Evolutionary conservation across 768 basidiomycete genomes (phyloP).

Genomic region (Polyporus arcularius): DNA sequence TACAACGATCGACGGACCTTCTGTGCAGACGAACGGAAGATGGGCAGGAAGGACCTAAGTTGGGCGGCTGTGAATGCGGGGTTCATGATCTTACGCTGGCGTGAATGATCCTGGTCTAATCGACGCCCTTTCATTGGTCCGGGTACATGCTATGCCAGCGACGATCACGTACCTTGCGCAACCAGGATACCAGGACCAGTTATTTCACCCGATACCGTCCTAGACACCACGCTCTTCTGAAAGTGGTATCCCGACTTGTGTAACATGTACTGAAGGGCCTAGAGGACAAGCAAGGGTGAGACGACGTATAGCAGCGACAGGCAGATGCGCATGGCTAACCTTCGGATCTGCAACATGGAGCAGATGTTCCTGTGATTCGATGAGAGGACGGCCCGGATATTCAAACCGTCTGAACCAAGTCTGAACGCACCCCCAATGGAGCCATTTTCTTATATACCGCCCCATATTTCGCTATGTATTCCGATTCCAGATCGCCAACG

Average conservation of each 20-base stretch:
- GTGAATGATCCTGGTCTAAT: slow-evolving; percentile 23
- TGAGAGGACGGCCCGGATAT: background rate
- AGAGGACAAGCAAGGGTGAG: background rate
- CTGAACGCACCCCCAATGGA: slow-evolving; percentile 22
- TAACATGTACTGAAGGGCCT: slow-evolving; percentile 32
- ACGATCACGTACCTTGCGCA: slow-evolving; percentile 16
- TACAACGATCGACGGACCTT: slow-evolving; percentile 15
- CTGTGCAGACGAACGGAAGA: slow-evolving; percentile 21
- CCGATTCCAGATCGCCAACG: slow-evolving; percentile 23
- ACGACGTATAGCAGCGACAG: background rate
- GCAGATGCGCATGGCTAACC: background rate
- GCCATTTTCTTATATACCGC: slow-evolving; percentile 19
- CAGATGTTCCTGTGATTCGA: slow-evolving; percentile 7
- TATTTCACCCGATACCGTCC: slow-evolving; percentile 22
- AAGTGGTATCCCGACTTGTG: slow-evolving; percentile 31
- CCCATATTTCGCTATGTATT: slow-evolving; percentile 24
- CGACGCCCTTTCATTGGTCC: too few relatives aligned
- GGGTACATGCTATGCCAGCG: background rate
- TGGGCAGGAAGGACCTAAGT: slow-evolving; percentile 25
- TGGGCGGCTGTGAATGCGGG: slow-evolving; percentile 25
- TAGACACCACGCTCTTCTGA: slow-evolving; percentile 25
- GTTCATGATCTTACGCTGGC: slow-evolving; percentile 26
- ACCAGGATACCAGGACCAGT: slow-evolving; percentile 18
- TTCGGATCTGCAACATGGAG: slow-evolving; percentile 16
- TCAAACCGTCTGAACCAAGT: background rate